A percentile compares a stretch with the other conserved stretches of the same genome.
These are phyloP conservation scores for Lineolata rhizophorae DNA, from an alignment of 495 filamentous ascomycete genomes.

Conservation along the genomic window DNA sequence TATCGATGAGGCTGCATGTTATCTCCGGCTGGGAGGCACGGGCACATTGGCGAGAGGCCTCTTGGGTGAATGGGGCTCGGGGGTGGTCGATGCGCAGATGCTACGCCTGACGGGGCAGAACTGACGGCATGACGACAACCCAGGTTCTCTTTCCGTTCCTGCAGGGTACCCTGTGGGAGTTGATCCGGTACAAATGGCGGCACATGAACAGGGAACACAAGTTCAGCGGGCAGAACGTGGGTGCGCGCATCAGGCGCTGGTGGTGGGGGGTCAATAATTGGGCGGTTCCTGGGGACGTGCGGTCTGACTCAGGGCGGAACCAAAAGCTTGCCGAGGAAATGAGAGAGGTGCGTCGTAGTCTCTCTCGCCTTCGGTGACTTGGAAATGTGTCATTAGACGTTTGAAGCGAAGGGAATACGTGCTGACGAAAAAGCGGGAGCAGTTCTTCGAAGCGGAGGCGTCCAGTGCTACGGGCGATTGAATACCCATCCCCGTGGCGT, in stretches of 20 bases:
- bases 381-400: too few species aligned
- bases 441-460: too few species aligned
- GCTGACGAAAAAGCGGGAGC: too few species aligned
- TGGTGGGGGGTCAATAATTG: conserved; percentile 87
- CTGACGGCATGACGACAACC: too few species aligned
- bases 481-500: too few species aligned
- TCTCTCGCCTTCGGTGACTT: too few species aligned
- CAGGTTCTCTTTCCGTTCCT: conserved; percentile 64
- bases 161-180: conserved; percentile 67
- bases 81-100: conserved; percentile 3
- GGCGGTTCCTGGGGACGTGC: conserved; percentile 32
- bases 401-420: too few species aligned
- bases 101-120: conserved; percentile 9
- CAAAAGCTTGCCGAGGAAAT: conserved; percentile 21
- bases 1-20: too few species aligned
- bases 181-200: conserved; percentile 60
- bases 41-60: conserved; percentile 4
- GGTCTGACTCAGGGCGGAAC: conserved; percentile 13
- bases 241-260: conserved; percentile 56
- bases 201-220: conserved; percentile 49
- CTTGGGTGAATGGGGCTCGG: conserved; percentile 6
- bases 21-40: too few species aligned
- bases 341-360: conserved; percentile 28
- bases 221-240: conserved; percentile 44
- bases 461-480: too few species aligned